Evolutionary conservation across 1,139 yeast species (phyloP).

Genomic region (Saccharomycopsis hybrid): DNA sequence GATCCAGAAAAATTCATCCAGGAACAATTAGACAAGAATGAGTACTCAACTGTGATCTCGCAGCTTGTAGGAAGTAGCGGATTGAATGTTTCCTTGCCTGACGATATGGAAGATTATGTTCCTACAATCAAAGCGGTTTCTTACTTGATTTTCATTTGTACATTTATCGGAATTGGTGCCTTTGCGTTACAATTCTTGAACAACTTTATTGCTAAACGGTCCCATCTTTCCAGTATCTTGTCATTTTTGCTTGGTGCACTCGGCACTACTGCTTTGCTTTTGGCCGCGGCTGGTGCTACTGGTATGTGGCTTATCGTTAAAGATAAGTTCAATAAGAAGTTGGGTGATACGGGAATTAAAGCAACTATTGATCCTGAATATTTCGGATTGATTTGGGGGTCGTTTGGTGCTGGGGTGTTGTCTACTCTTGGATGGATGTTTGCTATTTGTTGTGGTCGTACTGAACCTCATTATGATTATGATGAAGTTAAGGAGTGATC

Average conservation of each 20-base stretch:
- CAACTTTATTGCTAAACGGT: conserved; percentile 34
- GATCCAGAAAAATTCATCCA: conserved; percentile 47
- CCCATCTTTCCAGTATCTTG: conserved; percentile 31
- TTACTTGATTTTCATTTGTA: conserved; percentile 40
- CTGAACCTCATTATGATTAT: conserved; percentile 20
- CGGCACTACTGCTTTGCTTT: conserved; percentile 28
- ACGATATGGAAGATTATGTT: conserved; percentile 29
- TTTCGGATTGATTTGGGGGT: conserved; percentile 41
- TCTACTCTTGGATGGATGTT: conserved; percentile 35
- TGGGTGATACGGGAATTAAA: conserved; percentile 32
- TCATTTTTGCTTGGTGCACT: conserved; percentile 27
- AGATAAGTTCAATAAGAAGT: conserved; percentile 34
- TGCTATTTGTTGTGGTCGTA: conserved; percentile 38
- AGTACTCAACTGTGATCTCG: conserved; percentile 26
- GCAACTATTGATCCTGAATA: conserved; percentile 34
- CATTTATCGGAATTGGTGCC: conserved; percentile 38
- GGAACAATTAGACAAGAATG: conserved; percentile 31
- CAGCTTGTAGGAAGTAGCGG: conserved; percentile 6
- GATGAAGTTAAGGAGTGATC: conserved; percentile 24
- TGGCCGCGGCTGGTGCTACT: conserved; percentile 41
- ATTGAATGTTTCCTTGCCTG: conserved; percentile 29
- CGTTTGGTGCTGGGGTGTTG: conserved; percentile 34
- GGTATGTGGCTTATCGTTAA: conserved; percentile 35
- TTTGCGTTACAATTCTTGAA: conserved; percentile 35
- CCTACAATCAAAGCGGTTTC: conserved; percentile 35